Conservation (phyloP, 768 basidiomycete species). For the Cystofilobasidium ferigula region DNA sequence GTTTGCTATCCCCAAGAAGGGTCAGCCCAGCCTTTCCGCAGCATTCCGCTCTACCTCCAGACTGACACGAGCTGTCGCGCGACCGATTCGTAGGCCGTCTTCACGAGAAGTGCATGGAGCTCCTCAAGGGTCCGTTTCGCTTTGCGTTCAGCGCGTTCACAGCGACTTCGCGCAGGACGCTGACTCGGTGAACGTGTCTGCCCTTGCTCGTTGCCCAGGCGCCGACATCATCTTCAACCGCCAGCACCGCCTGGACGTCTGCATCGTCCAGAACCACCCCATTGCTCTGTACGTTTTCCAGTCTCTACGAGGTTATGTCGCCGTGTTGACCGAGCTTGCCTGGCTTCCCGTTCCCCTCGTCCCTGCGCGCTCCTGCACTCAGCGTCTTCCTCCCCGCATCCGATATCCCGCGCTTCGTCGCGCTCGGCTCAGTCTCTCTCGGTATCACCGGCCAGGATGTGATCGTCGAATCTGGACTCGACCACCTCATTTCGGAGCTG, state of each 20-base stretch:
- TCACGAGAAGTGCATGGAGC: constrained; percentile 75
- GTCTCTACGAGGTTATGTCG: background rate
- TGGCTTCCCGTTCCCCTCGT: background rate
- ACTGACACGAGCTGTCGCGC: background rate
- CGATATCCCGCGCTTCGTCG: constrained; percentile 97
- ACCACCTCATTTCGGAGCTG: constrained; percentile 61
- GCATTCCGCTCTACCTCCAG: background rate
- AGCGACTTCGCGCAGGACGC: background rate
- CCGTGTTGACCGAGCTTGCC: background rate
- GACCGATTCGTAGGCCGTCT: constrained; percentile 54
- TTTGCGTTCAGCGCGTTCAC: background rate
- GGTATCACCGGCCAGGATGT: constrained; percentile 98
- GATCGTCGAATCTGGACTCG: constrained; percentile 79
- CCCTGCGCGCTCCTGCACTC: background rate
- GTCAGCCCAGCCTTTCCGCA: constrained; percentile 39
- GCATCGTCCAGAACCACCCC: constrained; percentile 81
- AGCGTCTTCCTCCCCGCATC: constrained; percentile 94
- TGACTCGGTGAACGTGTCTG: background rate
- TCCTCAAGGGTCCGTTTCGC: constrained; percentile 59
- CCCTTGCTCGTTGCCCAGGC: constrained; percentile 44
- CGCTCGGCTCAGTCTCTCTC: constrained; percentile 89
- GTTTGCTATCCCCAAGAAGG: constrained; percentile 98
- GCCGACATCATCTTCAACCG: constrained; percentile 92
- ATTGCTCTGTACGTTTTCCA: constrained; percentile 72
- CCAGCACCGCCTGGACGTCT: constrained; percentile 78